Base-by-base conservation (phyloP, 129 eudicot genomes). In the Kitagawia praeruptora region DNA sequence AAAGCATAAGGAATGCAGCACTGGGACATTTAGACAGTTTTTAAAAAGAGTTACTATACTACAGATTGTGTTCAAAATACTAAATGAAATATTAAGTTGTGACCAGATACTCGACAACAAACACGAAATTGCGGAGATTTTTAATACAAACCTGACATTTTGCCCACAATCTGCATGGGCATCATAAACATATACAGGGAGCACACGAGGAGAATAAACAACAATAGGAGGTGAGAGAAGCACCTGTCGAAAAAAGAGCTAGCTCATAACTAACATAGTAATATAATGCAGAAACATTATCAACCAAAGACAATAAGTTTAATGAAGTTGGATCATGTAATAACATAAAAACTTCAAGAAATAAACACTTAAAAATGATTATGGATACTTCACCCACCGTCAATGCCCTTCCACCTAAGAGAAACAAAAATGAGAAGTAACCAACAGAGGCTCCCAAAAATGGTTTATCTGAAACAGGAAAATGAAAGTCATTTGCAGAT, bases 161-260 rank as follows among this genome's bases (percentile, higher is more conserved):
- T 92, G 84, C 78, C 97, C 99, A 74, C 95, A 86, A 86, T 96
- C 99, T 64, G 99, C 99, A 88, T 96, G 99, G 78, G 99, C 98
- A 84, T 96, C 99, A 49, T 96, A 96, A 34, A 96, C 97, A 74
- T 96, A 96, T 67, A 96, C 99, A 51, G 99, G 99, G 42, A 96
- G 85, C 70, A 96, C 99, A 38, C 99, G 90, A 27, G 98, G 99
- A 75, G 99, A 96, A 86, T 96, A 96, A 66, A 96, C 99, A 47
- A 92, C 99, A 75, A 96, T 96, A n/a, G 99, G 99, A 78, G 99
- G 99, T 77, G 99, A 96, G 83, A 96, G 97, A 82, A 96, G 98
- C 80, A 96, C 99, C 99, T 96, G 85, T 5, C 71, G 84, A 77
- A 49, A 18, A 46, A 45, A 18, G 19, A 64, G 41, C 25, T 25